phyloP scores from a whole-genome alignment of 1,284 basidiomycete species.

The Apiotrichum laibachii region DNA sequence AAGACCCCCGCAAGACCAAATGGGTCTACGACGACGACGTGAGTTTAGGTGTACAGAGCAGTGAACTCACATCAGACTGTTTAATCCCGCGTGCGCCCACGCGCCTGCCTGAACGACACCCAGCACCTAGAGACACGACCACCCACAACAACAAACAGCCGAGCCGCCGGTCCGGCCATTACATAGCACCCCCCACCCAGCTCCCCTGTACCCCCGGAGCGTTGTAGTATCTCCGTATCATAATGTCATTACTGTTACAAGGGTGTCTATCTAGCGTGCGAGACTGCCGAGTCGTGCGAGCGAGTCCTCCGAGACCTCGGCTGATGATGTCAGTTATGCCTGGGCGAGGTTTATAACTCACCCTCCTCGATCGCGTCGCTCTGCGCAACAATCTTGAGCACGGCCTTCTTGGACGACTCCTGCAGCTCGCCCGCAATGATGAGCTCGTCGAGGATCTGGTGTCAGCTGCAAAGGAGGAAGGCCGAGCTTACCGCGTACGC shows the following conservation, averaged over 20 bases:
- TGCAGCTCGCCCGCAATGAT: constrained; percentile 98
- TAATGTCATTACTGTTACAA: constrained; percentile 15
- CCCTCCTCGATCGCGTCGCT: constrained; percentile 55
- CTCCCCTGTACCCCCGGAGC: background rate
- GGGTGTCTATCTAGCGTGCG: constrained; percentile 14
- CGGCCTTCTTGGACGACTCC: constrained; percentile 97
- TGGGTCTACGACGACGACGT: constrained; percentile 52
- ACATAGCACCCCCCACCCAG: background rate
- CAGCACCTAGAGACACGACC: too few relatives aligned
- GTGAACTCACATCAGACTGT: constrained; percentile 18
- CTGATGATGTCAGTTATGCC: constrained; percentile 17
- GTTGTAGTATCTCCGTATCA: constrained; percentile 6
- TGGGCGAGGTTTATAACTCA: constrained; percentile 31
- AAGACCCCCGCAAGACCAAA: constrained; percentile 46
- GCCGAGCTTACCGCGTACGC: constrained; percentile 75
- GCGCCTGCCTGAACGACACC: background rate
- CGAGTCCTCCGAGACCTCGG: constrained; percentile 48
- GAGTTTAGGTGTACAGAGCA: constrained; percentile 11
- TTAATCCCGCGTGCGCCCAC: background rate
- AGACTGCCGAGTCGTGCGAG: constrained; percentile 46
- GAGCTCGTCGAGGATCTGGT: constrained; percentile 89
- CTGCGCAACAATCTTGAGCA: constrained; percentile 70
- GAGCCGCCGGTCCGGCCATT: too few relatives aligned
- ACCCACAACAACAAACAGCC: too few relatives aligned
- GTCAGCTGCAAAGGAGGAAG: background rate